Evolutionary conservation across 805 yeast species (phyloP).

Genomic region (Lachancea dasiensis): DNA sequence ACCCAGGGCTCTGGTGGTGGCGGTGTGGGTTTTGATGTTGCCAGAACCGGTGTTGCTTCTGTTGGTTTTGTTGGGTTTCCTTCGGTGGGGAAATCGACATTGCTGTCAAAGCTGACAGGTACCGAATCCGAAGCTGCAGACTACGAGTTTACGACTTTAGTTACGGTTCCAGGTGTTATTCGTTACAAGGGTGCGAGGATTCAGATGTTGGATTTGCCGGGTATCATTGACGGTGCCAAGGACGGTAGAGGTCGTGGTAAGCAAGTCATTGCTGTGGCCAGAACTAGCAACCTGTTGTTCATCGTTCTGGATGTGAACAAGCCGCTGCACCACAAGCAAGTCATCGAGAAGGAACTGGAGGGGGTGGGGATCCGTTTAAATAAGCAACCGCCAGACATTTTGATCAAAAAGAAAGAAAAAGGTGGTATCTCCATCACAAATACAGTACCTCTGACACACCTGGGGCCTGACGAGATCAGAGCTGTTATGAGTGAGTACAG

Average conservation of each 20-base stretch:
- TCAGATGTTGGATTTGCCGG: conserved; percentile 91
- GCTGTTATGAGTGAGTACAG: conserved; percentile 96
- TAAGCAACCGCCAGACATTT: conserved; percentile 86
- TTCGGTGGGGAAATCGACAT: conserved; percentile 80
- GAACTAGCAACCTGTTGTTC: conserved; percentile 90
- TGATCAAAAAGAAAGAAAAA: conserved; percentile 86
- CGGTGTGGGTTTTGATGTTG: conserved; percentile 95
- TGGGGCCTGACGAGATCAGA: conserved; percentile 87
- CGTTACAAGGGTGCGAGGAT: conserved; percentile 95
- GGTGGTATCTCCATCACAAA: conserved; percentile 94
- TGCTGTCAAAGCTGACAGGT: conserved; percentile 84
- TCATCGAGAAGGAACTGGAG: conserved; percentile 91
- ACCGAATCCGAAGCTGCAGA: conserved; percentile 98
- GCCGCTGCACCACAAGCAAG: conserved; percentile 88
- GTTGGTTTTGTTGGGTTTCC: conserved; percentile 99
- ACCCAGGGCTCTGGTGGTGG: conserved; percentile 81
- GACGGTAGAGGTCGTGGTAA: conserved; percentile 91
- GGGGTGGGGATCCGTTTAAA: conserved; percentile 96
- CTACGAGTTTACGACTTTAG: conserved; percentile 93
- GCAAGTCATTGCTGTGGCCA: conserved; percentile 98
- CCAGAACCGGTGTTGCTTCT: conserved; percentile 96
- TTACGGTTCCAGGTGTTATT: conserved; percentile 96
- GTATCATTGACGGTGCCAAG: conserved; percentile 86
- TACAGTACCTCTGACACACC: conserved; percentile 86
- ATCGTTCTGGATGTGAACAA: conserved; percentile 94